Conservation (phyloP, 2,329 filamentous ascomycete species). For the Claviceps africana region DNA sequence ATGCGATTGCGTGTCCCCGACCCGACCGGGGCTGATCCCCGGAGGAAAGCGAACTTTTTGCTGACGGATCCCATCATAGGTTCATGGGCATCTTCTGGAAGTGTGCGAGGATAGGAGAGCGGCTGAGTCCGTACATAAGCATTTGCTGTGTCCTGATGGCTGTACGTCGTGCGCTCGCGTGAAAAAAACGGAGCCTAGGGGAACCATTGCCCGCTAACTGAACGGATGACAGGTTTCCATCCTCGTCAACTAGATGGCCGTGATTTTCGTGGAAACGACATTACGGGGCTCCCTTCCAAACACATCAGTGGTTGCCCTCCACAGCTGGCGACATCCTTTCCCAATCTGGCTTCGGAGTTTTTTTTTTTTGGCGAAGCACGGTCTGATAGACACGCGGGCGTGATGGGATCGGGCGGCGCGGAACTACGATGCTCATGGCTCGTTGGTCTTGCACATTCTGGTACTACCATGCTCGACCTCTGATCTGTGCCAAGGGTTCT, state of each 20-base stretch:
- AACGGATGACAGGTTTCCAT: conserved; percentile 18
- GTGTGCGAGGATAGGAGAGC: conserved; percentile 79
- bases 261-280: not conserved
- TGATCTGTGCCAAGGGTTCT: no score
- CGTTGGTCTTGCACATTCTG: no score
- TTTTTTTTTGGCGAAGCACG: no score
- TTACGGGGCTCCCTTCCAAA: not conserved
- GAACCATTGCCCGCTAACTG: not conserved
- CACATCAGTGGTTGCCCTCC: not conserved
- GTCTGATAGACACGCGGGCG: no score
- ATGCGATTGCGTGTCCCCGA: not conserved
- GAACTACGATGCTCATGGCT: no score
- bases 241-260: conserved; percentile 20
- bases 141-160: conserved; percentile 91
- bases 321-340: not conserved
- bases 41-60: no score
- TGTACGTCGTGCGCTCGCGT: conserved; percentile 32
- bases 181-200: not conserved
- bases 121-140: conserved; percentile 89
- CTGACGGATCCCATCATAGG: conserved; percentile 25
- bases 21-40: no score
- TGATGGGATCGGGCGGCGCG: no score
- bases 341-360: no score
- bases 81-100: conserved; percentile 90
- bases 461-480: no score